phyloP scores from a whole-genome alignment of 371 early-diverging fungal genomes.

The Syncephalastrum racemosum region DNA sequence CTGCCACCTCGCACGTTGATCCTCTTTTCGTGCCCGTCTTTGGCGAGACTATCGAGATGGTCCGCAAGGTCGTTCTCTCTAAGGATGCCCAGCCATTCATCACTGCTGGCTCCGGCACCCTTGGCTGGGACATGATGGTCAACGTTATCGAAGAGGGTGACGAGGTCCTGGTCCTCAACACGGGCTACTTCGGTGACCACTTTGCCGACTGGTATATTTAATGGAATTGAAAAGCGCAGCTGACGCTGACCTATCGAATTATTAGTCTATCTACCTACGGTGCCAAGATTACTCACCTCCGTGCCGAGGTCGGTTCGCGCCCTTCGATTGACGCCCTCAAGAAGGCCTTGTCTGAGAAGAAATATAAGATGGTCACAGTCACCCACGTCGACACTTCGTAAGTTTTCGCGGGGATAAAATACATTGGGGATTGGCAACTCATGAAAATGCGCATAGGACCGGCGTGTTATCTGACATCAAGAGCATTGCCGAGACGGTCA shows the following conservation, averaged over 20 bases:
- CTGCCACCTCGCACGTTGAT: constrained; percentile 92
- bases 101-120: constrained; percentile 90
- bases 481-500: constrained; percentile 74
- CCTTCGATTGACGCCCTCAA: constrained; percentile 63
- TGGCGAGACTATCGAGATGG: constrained; percentile 83
- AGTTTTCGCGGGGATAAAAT: constrained; percentile 11
- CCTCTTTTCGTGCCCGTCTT: constrained; percentile 87
- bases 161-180: constrained; percentile 85
- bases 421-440: background rate
- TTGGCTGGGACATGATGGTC: constrained; percentile 94
- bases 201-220: constrained; percentile 85
- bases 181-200: constrained; percentile 96
- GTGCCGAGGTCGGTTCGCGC: constrained; percentile 66
- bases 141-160: constrained; percentile 92
- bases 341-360: constrained; percentile 50
- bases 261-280: constrained; percentile 84
- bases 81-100: constrained; percentile 92
- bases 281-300: constrained; percentile 77
- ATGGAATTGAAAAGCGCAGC: background rate
- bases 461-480: constrained; percentile 88
- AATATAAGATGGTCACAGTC: constrained; percentile 86
- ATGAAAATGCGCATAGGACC: constrained; percentile 40
- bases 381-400: constrained; percentile 96
- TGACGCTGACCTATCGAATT: background rate
- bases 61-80: constrained; percentile 79